Base-by-base conservation (phyloP, 768 basidiomycete species). In the Russula foetens region DNA sequence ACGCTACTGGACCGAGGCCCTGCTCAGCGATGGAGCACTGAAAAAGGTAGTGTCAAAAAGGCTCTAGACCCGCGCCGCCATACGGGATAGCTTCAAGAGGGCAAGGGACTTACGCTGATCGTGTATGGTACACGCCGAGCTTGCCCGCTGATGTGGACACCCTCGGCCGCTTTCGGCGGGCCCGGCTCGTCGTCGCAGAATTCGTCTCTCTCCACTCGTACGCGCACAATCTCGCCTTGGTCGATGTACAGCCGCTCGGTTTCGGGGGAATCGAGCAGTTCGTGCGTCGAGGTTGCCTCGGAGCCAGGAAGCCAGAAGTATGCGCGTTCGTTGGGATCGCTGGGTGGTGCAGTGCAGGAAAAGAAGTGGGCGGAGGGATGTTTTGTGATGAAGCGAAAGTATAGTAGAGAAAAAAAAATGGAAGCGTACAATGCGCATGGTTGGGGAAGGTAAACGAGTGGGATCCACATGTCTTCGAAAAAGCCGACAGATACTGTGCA, bases 401-500 rank as follows among this genome's bases (percentile, higher is more conserved):
- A n/a, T n/a, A n/a, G n/a, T n/a, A n/a, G 35, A 17, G 57, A 7
- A 24, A 28, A 29, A 48, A 50, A 41, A 6, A 72, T n/a, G n/a
- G n/a, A n/a, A n/a, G n/a, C 86, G 52, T 70, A 90, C 90, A 91
- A 92, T 4, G 88, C 83, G 41, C 80, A 82, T 28, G 92, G 88
- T 67, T 87, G 83, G 2, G 95, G 94, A 6, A 98, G 82, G 59
- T 91, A 86, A 3, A 81, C 75, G 0, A 81, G 73, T 0, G 93
- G 91, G 48, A 98, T 81, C 69, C 92, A 90, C 24, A 98, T 86
- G 67, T 98, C 94, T 72, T 93, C 91, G 68, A 98, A 98, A 77
- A 98, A 98, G 21, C 87, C 89, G 19, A 97, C 72, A 23, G 87
- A 83, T 28, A 96, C 94, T 96, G 5, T 21, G 4, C 9, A 7